phyloP scores from a whole-genome alignment of 768 basidiomycete species.

The Mycena amicta region DNA sequence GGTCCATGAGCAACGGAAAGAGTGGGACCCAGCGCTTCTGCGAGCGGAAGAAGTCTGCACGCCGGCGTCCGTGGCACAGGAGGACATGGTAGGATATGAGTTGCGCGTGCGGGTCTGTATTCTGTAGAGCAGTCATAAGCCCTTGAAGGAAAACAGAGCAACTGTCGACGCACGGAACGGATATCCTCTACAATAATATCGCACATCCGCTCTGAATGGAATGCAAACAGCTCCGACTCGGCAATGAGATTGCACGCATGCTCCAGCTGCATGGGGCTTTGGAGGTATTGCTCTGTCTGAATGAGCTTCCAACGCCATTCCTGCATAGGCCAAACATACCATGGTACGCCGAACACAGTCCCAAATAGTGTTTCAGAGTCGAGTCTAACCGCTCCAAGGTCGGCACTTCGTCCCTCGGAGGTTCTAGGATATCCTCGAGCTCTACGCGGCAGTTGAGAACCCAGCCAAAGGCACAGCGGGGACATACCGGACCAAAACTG shows the following conservation, averaged over 20 bases:
- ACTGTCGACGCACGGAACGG: conserved; percentile 52
- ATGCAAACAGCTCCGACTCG: conserved; percentile 84
- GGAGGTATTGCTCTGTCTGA: conserved; percentile 74
- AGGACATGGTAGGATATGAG: conserved; percentile 79
- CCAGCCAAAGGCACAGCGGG: too few relatives aligned
- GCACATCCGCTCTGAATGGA: conserved; percentile 91
- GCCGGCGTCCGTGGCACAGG: conserved; percentile 72
- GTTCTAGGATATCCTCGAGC: conserved; percentile 77
- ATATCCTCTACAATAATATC: conserved; percentile 75
- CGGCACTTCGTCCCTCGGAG: conserved; percentile 62
- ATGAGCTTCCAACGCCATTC: conserved; percentile 2
- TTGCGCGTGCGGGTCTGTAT: conserved; percentile 83
- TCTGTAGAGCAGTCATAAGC: conserved; percentile 49
- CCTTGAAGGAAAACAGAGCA: conserved; percentile 5
- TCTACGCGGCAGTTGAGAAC: conserved; percentile 60
- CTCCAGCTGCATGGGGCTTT: conserved; percentile 80
- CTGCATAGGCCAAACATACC: conserved; percentile 48
- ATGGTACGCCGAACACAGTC: conserved; percentile 84
- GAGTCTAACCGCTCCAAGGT: conserved; percentile 80
- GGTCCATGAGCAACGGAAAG: conserved; percentile 82
- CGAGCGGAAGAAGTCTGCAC: conserved; percentile 71
- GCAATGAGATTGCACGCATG: conserved; percentile 79
- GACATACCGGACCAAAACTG: conserved; percentile 89
- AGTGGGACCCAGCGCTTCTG: conserved; percentile 84
- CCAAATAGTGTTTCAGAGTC: conserved; percentile 73